Evolutionary conservation across 768 basidiomycete genomes (phyloP).

Genomic region (Tephrocybe rancida): DNA sequence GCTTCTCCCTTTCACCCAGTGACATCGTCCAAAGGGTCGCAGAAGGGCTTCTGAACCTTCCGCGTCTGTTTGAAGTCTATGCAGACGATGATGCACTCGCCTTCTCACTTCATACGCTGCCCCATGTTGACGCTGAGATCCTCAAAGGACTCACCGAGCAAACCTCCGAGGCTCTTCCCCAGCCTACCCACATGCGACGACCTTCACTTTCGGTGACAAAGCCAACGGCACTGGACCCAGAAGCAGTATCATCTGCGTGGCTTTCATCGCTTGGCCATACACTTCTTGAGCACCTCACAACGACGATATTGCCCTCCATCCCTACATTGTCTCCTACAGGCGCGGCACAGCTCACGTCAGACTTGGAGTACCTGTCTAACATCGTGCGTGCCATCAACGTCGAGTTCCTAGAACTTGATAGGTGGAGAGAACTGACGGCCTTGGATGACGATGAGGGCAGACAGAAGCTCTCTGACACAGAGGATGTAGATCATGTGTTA

Average conservation of each 20-base stretch:
- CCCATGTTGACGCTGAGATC: constrained; percentile 62
- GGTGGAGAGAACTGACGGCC: constrained; percentile 75
- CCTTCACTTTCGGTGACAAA: constrained; percentile 40
- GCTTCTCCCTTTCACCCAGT: constrained; percentile 91
- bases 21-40: constrained; percentile 87
- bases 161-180: constrained; percentile 27
- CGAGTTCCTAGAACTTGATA: constrained; percentile 76
- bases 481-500: constrained; percentile 34
- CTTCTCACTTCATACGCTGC: constrained; percentile 85
- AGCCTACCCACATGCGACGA: constrained; percentile 41
- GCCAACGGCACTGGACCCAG: constrained; percentile 56
- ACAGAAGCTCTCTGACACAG: constrained; percentile 29
- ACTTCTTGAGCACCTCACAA: constrained; percentile 74
- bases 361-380: constrained; percentile 88
- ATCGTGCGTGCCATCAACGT: constrained; percentile 91
- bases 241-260: constrained; percentile 89
- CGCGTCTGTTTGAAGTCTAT: constrained; percentile 92
- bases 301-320: constrained; percentile 72
- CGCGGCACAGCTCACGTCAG: constrained; percentile 81
- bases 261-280: constrained; percentile 86
- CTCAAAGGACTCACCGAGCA: constrained; percentile 50
- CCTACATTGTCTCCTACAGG: constrained; percentile 62
- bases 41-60: constrained; percentile 93
- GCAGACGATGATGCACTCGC: constrained; percentile 89
- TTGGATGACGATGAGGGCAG: constrained; percentile 56